These are phyloP conservation scores for Sugiyamaella neomexicana DNA, from an alignment of 1,139 yeast genomes.

Conservation along the genomic window DNA sequence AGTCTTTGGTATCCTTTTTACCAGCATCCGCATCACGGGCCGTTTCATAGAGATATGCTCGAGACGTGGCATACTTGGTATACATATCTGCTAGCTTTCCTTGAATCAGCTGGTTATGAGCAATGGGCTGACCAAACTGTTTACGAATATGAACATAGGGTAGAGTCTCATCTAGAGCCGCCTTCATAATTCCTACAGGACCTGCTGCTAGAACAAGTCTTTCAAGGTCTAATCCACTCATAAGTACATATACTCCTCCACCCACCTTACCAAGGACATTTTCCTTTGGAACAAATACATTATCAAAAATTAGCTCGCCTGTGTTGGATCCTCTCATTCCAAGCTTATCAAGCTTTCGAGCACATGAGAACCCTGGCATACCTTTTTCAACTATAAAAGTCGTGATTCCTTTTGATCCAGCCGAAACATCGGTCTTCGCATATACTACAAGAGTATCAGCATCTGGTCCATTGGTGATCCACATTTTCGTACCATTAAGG, in stretches of 20 bases:
- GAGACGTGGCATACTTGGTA: conserved; percentile 38
- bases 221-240: conserved; percentile 40
- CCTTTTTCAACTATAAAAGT: conserved; percentile 39
- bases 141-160: conserved; percentile 39
- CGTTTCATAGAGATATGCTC: conserved; percentile 36
- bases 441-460: conserved; percentile 40
- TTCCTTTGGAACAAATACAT: conserved; percentile 40
- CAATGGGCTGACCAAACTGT: conserved; percentile 40
- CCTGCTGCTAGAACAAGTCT: conserved; percentile 40
- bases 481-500: conserved; percentile 42
- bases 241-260: conserved; percentile 39
- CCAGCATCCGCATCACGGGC: conserved; percentile 35
- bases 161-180: conserved; percentile 40
- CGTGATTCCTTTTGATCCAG: conserved; percentile 39
- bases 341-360: conserved; percentile 39
- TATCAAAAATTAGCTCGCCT: conserved; percentile 39
- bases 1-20: conserved; percentile 36
- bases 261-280: conserved; percentile 37
- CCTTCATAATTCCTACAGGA: conserved; percentile 39
- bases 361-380: conserved; percentile 37
- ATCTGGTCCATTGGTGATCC: conserved; percentile 43
- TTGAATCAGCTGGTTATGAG: conserved; percentile 39
- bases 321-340: conserved; percentile 42
- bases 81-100: conserved; percentile 42
- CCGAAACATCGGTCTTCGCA: conserved; percentile 40